Evolutionary conservation across 2,329 filamentous ascomycete genomes (phyloP), one percentile per base, ranked within the genome.

Genomic region (Meredithiella fracta): DNA sequence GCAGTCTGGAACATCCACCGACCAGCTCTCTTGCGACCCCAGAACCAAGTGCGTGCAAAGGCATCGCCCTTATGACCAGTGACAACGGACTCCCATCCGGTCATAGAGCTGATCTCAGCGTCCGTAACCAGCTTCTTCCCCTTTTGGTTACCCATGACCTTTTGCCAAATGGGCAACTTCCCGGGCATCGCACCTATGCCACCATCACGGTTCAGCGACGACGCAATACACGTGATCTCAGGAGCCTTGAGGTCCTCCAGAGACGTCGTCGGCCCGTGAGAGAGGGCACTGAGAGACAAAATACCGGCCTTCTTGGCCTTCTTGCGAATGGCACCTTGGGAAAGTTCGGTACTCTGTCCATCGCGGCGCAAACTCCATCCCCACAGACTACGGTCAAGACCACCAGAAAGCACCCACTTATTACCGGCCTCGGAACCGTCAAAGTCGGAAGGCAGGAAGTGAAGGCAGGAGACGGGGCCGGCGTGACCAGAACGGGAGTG

Each of bases 21-120:
- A 9, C 92, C 92, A 51, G 92, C 90, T 63, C 85, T 82, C 69
- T 94, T 96, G 57, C 88, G 83, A 4, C 91, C 92, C 90, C 92
- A 97, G 69, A 96, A 96, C 92, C 92, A 98, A 1, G 92, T 97
- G 54, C 92, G 80, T 17, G 89, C 92, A 65, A 79, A 86, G 47
- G 82, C 77, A 64, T 97, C 91, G 53, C 84, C 80, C 64, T 83
- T 83, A 66, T 98, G 94, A 8, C 89, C 91, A 3, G 92, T 98
- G 1, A 98, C 80, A 5, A 98, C 82, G 65, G 91, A 96, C 68
- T 98, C 94, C 92, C 92, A 98, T 1, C 92, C 92, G 2, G 90
- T 95, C 72, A 81, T 82, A 51, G 81, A 78, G 63, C 82, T 85
- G 57, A 82, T 73, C 62, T 88, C 82, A 2, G 85, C 81, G 67